These are phyloP conservation scores for Claviceps fusiformis DNA, from an alignment of 2,329 filamentous ascomycete species.

Conservation along the genomic window DNA sequence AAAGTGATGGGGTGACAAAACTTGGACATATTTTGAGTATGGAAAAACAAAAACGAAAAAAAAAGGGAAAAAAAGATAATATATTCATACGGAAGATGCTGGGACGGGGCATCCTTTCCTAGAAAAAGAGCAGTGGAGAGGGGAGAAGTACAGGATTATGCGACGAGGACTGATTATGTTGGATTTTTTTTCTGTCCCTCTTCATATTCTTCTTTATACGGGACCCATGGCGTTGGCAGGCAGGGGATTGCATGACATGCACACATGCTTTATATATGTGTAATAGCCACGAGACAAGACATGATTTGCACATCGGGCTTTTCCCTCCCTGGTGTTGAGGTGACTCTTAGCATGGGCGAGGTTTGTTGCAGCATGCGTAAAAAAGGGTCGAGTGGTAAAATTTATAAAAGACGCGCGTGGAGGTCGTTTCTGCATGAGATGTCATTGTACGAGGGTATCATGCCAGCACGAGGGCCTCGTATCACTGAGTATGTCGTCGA, in stretches of 20 bases:
- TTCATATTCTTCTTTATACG: not conserved
- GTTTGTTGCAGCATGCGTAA: too few relatives aligned
- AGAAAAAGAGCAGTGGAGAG: not conserved
- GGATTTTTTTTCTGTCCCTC: too few relatives aligned
- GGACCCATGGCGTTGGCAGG: not conserved
- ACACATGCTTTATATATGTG: not conserved
- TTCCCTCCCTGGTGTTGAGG: too few relatives aligned
- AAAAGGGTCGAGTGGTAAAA: too few relatives aligned
- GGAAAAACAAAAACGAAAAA: not conserved
- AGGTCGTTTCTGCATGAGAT: constrained; percentile 4
- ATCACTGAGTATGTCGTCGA: constrained; percentile 15
- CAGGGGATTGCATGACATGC: not conserved
- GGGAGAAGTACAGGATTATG: not conserved
- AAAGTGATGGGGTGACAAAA: not conserved
- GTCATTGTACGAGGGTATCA: constrained; percentile 3
- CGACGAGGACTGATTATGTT: not conserved
- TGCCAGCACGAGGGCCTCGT: constrained; percentile 13
- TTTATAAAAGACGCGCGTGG: too few relatives aligned
- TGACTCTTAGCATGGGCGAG: too few relatives aligned
- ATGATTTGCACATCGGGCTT: not conserved
- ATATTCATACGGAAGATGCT: constrained; percentile 3
- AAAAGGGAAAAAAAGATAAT: not conserved
- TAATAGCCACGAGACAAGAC: not conserved
- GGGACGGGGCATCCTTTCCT: not conserved
- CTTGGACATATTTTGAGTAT: constrained; percentile 2